phyloP scores from a whole-genome alignment of 139 green algal species.

The Chlorella sp. region DNA sequence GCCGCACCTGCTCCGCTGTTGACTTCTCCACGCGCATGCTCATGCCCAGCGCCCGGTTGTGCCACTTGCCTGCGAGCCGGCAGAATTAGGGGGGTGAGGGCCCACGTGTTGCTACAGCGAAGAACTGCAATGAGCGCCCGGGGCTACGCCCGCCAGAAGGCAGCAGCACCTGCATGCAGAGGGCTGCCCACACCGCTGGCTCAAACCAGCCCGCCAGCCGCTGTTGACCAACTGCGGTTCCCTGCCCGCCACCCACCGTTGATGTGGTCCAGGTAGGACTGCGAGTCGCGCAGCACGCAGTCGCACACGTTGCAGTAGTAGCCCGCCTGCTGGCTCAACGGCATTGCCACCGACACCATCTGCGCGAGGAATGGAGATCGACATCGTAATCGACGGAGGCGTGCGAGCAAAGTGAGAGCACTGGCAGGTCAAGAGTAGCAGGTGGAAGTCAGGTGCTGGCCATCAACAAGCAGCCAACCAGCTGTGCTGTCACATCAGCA shows the following conservation, averaged over 20 bases:
- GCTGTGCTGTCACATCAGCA: neutral
- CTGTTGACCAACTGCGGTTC: neutral
- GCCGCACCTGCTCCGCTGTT: slow-evolving; percentile 84
- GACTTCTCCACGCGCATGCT: slow-evolving; percentile 92
- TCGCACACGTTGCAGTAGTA: slow-evolving; percentile 98
- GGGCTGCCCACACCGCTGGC: neutral
- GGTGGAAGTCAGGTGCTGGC: neutral
- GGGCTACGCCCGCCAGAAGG: neutral
- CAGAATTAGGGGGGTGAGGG: neutral
- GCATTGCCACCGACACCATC: slow-evolving; percentile 52
- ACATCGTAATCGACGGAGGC: too few relatives aligned
- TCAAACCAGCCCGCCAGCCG: neutral
- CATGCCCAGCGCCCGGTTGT: slow-evolving; percentile 96
- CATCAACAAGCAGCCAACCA: neutral
- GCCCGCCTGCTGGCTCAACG: slow-evolving; percentile 63
- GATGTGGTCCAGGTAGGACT: slow-evolving; percentile 98
- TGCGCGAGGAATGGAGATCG: too few relatives aligned
- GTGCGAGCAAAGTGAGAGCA: too few relatives aligned
- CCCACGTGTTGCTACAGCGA: too few relatives aligned
- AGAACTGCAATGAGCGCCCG: too few relatives aligned
- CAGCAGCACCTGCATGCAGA: neutral
- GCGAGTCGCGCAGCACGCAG: slow-evolving; percentile 92
- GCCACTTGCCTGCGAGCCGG: slow-evolving; percentile 77
- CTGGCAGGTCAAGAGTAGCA: too few relatives aligned
- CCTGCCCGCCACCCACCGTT: slow-evolving; percentile 69